Percentiles rank a stretch among this genome's conserved stretches.
phyloP scores from a whole-genome alignment of 208 protist genomes.

The Crithidia fasciculata region DNA sequence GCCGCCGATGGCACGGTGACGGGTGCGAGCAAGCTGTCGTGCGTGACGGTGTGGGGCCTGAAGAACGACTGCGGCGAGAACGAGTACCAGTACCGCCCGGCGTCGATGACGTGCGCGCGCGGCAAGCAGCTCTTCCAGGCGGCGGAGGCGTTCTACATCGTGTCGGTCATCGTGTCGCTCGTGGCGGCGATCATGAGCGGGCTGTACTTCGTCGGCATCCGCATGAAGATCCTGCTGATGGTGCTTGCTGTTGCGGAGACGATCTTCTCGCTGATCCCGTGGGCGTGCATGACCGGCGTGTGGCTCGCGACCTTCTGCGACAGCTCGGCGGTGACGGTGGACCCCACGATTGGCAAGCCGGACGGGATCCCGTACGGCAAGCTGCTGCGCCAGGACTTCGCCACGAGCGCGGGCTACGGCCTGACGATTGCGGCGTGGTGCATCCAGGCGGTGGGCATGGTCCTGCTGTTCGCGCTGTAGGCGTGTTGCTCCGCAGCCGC shows the following conservation, averaged over 20 bases:
- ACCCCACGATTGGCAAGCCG: constrained; percentile 22
- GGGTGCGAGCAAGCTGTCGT: constrained; percentile 42
- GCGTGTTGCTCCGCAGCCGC: constrained; percentile 1
- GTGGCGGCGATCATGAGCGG: constrained; percentile 27
- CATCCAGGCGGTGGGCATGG: constrained; percentile 43
- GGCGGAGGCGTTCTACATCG: constrained; percentile 63
- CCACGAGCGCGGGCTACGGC: constrained; percentile 51
- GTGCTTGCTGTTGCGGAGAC: constrained; percentile 32
- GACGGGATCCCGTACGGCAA: constrained; percentile 33
- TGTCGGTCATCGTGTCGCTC: constrained; percentile 52
- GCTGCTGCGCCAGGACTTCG: constrained; percentile 36
- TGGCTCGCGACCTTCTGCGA: constrained; percentile 45
- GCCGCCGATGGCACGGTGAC: background rate
- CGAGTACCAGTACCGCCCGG: constrained; percentile 27
- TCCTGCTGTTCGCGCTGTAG: constrained; percentile 30
- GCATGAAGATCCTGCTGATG: constrained; percentile 27
- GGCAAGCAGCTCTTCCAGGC: constrained; percentile 54
- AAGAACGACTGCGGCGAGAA: constrained; percentile 54
- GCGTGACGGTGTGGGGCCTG: constrained; percentile 56
- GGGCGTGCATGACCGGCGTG: constrained; percentile 61
- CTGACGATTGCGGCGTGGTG: constrained; percentile 52
- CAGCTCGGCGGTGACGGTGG: background rate
- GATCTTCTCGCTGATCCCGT: constrained; percentile 47
- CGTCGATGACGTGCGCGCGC: constrained; percentile 17
- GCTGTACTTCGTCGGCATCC: constrained; percentile 43